phyloP scores from a whole-genome alignment of 116 monocot genomes.

The Cymodocea nodosa region DNA sequence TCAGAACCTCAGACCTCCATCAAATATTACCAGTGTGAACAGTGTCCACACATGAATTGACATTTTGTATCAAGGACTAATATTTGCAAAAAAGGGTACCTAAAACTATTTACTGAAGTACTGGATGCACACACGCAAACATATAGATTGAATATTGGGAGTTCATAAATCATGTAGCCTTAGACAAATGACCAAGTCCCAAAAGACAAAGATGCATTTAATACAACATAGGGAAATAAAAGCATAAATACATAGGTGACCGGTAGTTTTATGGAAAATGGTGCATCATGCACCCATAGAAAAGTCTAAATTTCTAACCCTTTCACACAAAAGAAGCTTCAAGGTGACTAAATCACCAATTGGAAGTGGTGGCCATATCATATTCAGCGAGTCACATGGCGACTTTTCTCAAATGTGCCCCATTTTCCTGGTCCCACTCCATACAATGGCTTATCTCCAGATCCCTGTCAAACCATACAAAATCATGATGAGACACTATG shows the following conservation, averaged over 20 bases:
- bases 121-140: no score
- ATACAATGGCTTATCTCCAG: slow-evolving; percentile 10
- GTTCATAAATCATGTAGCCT: no score
- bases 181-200: neutral
- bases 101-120: no score
- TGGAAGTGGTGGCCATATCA: neutral
- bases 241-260: neutral
- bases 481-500: neutral
- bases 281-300: slow-evolving; percentile 2
- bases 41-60: no score
- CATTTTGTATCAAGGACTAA: no score
- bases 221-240: slow-evolving; percentile 1
- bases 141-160: no score
- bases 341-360: no score
- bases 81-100: no score
- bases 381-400: slow-evolving; percentile 2
- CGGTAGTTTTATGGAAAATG: slow-evolving; percentile 1
- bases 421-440: slow-evolving; percentile 8
- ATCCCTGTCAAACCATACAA: neutral
- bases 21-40: no score
- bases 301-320: neutral
- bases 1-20: no score
- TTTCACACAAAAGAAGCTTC: neutral
- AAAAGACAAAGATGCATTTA: neutral
- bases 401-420: slow-evolving; percentile 8